Conservation (phyloP, 2,329 filamentous ascomycete species). For the Bipolaris gigantea region DNA sequence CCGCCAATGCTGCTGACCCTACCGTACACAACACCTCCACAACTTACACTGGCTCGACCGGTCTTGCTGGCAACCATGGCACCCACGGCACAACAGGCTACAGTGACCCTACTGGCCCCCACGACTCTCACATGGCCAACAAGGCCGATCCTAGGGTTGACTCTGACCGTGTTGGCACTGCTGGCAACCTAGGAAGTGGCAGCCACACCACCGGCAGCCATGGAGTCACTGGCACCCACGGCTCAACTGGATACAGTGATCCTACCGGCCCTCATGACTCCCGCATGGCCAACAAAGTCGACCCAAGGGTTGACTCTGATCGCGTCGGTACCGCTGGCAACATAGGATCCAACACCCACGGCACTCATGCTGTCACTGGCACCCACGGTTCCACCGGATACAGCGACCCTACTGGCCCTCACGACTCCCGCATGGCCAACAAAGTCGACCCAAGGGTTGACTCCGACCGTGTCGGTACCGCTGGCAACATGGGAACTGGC, state of each 20-base stretch:
- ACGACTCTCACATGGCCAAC: slow-evolving; percentile 25
- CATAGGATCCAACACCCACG: slow-evolving; percentile 17
- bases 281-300: slow-evolving; percentile 32
- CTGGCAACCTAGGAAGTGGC: slow-evolving; percentile 1
- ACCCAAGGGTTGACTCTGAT: slow-evolving; percentile 39
- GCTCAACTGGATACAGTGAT: slow-evolving; percentile 11
- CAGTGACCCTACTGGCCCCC: slow-evolving; percentile 41
- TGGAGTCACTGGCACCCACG: too few species aligned
- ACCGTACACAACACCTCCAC: slow-evolving; percentile 6
- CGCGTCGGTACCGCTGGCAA: slow-evolving; percentile 29
- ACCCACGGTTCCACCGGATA: neutral
- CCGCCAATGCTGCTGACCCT: slow-evolving; percentile 29
- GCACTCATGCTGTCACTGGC: too few species aligned
- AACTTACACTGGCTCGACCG: slow-evolving; percentile 16
- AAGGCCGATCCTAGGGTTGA: slow-evolving; percentile 38
- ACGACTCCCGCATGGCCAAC: slow-evolving; percentile 32
- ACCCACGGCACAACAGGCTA: too few species aligned
- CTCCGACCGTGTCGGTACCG: slow-evolving; percentile 26
- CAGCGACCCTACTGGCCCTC: slow-evolving; percentile 35
- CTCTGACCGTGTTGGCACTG: neutral
- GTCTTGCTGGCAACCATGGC: neutral
- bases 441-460: slow-evolving; percentile 41
- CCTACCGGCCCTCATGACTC: slow-evolving; percentile 37
- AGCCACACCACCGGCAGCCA: too few species aligned
- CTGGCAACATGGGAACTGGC: slow-evolving; percentile 26